Base-by-base conservation (phyloP, 2,329 filamentous ascomycete species). In the Pseudopyrenochaeta lycopersici region DNA sequence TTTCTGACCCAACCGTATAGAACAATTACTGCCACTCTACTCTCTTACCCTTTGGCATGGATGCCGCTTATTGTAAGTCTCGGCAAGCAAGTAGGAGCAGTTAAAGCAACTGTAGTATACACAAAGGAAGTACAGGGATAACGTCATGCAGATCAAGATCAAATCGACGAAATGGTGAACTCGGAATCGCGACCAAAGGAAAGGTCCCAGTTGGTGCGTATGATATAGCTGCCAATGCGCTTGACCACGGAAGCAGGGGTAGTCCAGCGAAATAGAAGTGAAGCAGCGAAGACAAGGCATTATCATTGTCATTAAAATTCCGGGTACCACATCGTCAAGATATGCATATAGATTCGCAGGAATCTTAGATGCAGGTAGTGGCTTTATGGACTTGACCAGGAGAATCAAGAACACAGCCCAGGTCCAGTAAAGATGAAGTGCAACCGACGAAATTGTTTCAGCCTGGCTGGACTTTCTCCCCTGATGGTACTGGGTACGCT, bases 401-500 rank as follows among this genome's bases (percentile, higher is more conserved):
- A 62, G 45, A 15, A 64, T 59, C 33, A 66, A 31, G 11, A 62
- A 17, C 11, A 64, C 35, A 6, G 62, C 52, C 31, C 63, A 63
- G 2, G 50, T 11, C 64, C 62, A 67, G 30, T 67, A 60, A 17
- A 64, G 49, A 14, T 58, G 53, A 6, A 66, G 47, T 7, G 61
- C 63, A 7, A 59, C 61, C 21, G 61, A 35, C 1, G 63, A 61
- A 3, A 61, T 66, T 10, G 58, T 49, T 29, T 65, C 53, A 10
- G 50, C 38, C 4, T 47, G 42, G 18, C 42, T 30, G 6, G 40
- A 11, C 14, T 39, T n/a, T n/a, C n/a, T n/a, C n/a, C n/a, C n/a
- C n/a, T n/a, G n/a, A n/a, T 46, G 49, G 18, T 62, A 51, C 9
- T 58, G 38, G 17, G 49, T 54, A 10, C 32, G 51, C 21, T 49